phyloP scores from a whole-genome alignment of 768 basidiomycete genomes.

The Termitomyces sp. region DNA sequence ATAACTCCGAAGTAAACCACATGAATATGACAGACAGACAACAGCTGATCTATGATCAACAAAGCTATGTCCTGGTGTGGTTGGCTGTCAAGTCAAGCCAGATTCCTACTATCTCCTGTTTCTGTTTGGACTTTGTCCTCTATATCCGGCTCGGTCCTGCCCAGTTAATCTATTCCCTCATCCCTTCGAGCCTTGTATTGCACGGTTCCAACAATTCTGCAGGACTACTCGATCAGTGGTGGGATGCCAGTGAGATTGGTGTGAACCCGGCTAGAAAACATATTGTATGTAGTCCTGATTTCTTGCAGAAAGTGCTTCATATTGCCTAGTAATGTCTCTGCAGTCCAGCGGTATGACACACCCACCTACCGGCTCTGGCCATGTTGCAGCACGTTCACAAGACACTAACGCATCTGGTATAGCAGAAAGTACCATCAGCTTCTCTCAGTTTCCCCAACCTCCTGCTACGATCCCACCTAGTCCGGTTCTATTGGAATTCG shows the following conservation, averaged over 20 bases:
- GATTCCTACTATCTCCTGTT: background rate
- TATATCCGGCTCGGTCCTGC: slow-evolving; percentile 1
- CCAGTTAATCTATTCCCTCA: slow-evolving; percentile 1
- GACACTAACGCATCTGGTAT: slow-evolving; percentile 54
- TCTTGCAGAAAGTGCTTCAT: background rate
- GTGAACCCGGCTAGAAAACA: background rate
- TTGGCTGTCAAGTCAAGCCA: slow-evolving; percentile 9
- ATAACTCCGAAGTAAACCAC: slow-evolving; percentile 1
- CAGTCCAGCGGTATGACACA: slow-evolving; percentile 12
- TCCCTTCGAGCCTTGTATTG: slow-evolving; percentile 6
- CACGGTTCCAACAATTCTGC: background rate
- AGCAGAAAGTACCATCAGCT: slow-evolving; percentile 54
- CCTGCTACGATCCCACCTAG: slow-evolving; percentile 45
- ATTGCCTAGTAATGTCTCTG: slow-evolving; percentile 11
- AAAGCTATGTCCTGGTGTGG: too few species aligned
- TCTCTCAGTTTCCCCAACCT: slow-evolving; percentile 53
- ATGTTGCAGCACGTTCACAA: slow-evolving; percentile 37
- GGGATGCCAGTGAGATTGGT: slow-evolving; percentile 3
- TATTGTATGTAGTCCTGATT: slow-evolving; percentile 5
- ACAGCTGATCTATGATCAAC: slow-evolving; percentile 3
- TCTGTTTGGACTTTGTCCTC: background rate
- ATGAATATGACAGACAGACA: background rate
- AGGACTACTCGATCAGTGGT: background rate
- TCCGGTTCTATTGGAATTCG: slow-evolving; percentile 31
- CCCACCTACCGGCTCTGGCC: slow-evolving; percentile 20